These are phyloP conservation scores for Amanita rubescens DNA, from an alignment of 768 basidiomycete species.

Conservation along the genomic window DNA sequence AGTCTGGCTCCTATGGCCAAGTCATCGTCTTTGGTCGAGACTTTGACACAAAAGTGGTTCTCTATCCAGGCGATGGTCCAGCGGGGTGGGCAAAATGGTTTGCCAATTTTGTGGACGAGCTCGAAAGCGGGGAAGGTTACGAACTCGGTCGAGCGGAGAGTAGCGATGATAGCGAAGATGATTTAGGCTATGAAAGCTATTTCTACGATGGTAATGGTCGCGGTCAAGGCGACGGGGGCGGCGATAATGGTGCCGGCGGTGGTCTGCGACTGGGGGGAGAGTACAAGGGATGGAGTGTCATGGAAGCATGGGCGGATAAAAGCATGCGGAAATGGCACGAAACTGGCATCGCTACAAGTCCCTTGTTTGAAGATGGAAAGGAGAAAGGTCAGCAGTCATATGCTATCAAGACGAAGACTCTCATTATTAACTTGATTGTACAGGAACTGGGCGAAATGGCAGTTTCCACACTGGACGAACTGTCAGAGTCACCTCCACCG, in stretches of 20 bases:
- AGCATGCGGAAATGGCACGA: slow-evolving; percentile 85
- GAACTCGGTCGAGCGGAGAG: slow-evolving; percentile 62
- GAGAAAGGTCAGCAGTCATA: slow-evolving; percentile 25
- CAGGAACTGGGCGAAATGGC: too few species aligned
- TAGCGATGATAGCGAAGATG: slow-evolving; percentile 75
- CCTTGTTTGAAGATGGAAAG: slow-evolving; percentile 38
- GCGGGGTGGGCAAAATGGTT: slow-evolving; percentile 96
- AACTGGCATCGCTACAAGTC: slow-evolving; percentile 57
- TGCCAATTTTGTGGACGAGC: slow-evolving; percentile 82
- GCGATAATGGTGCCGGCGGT: slow-evolving; percentile 60
- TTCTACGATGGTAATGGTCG: slow-evolving; percentile 76
- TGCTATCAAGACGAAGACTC: slow-evolving; percentile 24
- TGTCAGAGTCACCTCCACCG: too few species aligned
- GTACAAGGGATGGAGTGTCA: slow-evolving; percentile 86
- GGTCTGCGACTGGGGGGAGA: slow-evolving; percentile 75
- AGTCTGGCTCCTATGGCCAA: slow-evolving; percentile 72
- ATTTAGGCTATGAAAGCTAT: slow-evolving; percentile 80
- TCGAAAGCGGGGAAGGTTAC: slow-evolving; percentile 86
- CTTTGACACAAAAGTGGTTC: slow-evolving; percentile 95
- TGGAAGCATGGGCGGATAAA: slow-evolving; percentile 91
- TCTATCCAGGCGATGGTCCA: slow-evolving; percentile 86
- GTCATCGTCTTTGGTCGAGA: slow-evolving; percentile 99
- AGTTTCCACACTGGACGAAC: too few species aligned
- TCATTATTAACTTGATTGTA: too few species aligned
- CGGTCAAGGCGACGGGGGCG: slow-evolving; percentile 73